Evolutionary conservation across 768 basidiomycete species (phyloP).

Genomic region (Lentinula raphanica): DNA sequence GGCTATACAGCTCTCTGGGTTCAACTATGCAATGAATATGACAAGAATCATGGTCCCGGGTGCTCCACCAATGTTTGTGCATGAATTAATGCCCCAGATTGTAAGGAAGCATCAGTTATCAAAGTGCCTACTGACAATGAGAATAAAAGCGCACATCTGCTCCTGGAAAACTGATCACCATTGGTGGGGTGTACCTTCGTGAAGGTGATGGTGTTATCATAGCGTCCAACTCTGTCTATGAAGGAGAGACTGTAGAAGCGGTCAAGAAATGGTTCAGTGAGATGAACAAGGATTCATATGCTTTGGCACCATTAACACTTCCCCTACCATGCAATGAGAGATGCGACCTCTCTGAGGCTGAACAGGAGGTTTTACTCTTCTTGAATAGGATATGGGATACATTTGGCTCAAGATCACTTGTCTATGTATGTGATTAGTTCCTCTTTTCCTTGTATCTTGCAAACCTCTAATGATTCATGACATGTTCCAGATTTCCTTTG

Average conservation of each 20-base stretch:
- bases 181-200: not conserved
- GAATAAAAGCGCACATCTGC: not conserved
- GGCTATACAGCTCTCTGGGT: not conserved
- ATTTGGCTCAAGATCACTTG: not conserved
- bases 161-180: not conserved
- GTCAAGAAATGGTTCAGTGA: not conserved
- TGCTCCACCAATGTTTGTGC: not conserved
- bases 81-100: not conserved
- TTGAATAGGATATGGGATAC: not conserved
- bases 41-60: not conserved
- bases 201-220: not conserved
- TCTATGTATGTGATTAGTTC: not conserved
- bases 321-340: not conserved
- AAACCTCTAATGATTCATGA: not conserved
- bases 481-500: conserved; percentile 1
- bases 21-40: not conserved
- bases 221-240: not conserved
- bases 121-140: too few relatives aligned
- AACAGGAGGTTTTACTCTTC: not conserved
- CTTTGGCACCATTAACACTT: not conserved
- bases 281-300: not conserved
- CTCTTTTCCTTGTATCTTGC: not conserved
- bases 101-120: not conserved
- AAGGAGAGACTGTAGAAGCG: not conserved
- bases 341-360: not conserved